A percentile compares a stretch with the other conserved stretches of the same genome.
These are phyloP conservation scores for Gnomoniopsis sp. DNA, from an alignment of 2,329 filamentous ascomycete genomes.

Conservation along the genomic window DNA sequence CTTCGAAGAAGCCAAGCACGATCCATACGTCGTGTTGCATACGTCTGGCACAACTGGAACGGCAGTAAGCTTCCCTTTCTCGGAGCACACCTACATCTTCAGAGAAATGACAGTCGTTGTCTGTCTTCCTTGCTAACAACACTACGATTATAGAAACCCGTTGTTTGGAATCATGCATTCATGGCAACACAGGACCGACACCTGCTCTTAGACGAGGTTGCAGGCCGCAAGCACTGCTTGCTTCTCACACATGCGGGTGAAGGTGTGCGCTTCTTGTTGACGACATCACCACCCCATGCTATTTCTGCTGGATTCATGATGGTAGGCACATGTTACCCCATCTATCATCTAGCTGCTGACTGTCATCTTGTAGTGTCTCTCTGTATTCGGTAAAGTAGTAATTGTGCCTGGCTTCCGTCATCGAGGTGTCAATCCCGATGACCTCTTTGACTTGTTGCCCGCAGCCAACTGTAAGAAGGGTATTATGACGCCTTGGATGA, in stretches of 20 bases:
- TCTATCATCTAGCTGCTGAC: background rate
- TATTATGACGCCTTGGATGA: constrained; percentile 21
- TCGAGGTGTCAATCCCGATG: constrained; percentile 12
- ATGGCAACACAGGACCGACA: constrained; percentile 10
- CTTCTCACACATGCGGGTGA: constrained; percentile 10
- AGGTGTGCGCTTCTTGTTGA: constrained; percentile 17
- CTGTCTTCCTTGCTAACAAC: background rate
- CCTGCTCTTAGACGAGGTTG: constrained; percentile 14
- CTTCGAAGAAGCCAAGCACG: constrained; percentile 6
- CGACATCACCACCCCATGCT: constrained; percentile 20
- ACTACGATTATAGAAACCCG: constrained; percentile 8
- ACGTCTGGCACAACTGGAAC: constrained; percentile 22
- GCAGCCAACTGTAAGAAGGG: constrained; percentile 15
- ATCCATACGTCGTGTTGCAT: constrained; percentile 21
- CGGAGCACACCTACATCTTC: background rate
- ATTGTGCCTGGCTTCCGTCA: constrained; percentile 21
- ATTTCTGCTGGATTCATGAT: constrained; percentile 16
- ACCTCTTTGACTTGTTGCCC: constrained; percentile 16
- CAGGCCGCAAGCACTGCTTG: constrained; percentile 15
- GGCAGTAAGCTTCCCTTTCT: constrained; percentile 15
- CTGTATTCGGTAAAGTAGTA: constrained; percentile 19
- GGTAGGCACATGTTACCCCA: background rate
- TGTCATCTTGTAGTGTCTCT: background rate
- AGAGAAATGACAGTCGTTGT: background rate
- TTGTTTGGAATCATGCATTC: constrained; percentile 18